phyloP scores from a whole-genome alignment of 2,329 filamentous ascomycete species.

The Hortaea sp. region DNA sequence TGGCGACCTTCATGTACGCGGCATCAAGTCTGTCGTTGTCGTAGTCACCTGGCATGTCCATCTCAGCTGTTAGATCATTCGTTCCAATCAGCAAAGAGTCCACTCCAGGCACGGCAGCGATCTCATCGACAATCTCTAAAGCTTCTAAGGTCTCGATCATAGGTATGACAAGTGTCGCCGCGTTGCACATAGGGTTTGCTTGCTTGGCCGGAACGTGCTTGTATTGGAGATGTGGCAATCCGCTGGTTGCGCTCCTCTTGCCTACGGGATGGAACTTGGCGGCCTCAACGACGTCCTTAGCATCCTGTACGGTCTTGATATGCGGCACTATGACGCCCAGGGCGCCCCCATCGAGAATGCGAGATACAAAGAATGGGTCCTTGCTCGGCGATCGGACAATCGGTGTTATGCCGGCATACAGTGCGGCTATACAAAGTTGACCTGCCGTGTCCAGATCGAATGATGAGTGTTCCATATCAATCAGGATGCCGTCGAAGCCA shows the following conservation, averaged over 20 bases:
- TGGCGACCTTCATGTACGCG: no score
- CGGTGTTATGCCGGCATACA: conserved; percentile 28
- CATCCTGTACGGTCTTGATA: conserved; percentile 44
- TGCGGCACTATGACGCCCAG: conserved; percentile 44
- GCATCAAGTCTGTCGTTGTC: no score
- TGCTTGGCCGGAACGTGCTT: conserved; percentile 39
- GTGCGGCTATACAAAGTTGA: no score
- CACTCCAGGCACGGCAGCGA: conserved; percentile 43
- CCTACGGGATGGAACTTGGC: conserved; percentile 48
- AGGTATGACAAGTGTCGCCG: conserved; percentile 40
- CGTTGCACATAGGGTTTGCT: conserved; percentile 47
- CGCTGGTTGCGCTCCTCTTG: conserved; percentile 25
- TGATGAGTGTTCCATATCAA: no score
- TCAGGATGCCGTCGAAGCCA: no score
- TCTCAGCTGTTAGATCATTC: conserved; percentile 34
- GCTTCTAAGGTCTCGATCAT: conserved; percentile 38
- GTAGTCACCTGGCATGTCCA: no score
- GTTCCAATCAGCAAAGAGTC: conserved; percentile 46
- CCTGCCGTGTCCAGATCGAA: no score
- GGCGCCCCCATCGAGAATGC: conserved; percentile 51
- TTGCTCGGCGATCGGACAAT: conserved; percentile 43
- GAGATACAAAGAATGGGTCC: conserved; percentile 53
- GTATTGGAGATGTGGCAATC: conserved; percentile 33
- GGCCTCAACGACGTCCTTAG: conserved; percentile 39
- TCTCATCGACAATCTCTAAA: conserved; percentile 35